These are phyloP conservation scores for Styphnolobium japonicum DNA, from an alignment of 306 rosid species.

Conservation along the genomic window DNA sequence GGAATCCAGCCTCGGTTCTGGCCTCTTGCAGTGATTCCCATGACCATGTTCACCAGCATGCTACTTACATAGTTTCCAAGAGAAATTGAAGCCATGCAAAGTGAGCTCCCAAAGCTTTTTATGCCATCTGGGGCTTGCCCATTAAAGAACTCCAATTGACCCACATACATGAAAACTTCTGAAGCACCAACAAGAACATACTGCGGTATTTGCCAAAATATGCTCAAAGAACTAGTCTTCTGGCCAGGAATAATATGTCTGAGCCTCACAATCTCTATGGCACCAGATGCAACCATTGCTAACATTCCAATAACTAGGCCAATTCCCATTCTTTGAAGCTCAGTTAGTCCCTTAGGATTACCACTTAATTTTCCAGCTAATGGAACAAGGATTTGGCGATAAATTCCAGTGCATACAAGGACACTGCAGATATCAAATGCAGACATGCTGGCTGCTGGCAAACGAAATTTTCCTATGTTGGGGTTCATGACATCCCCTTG, in stretches of 20 bases:
- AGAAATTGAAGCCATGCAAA: constrained; percentile 72
- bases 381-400: constrained; percentile 48
- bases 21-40: constrained; percentile 46
- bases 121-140: constrained; percentile 66
- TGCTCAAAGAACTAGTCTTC: constrained; percentile 46
- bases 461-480: constrained; percentile 35
- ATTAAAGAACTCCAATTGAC: constrained; percentile 62
- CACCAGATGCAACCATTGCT: constrained; percentile 61
- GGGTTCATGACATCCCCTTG: constrained; percentile 65
- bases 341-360: constrained; percentile 51
- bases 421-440: constrained; percentile 59
- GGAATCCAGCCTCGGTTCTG: constrained; percentile 56
- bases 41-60: constrained; percentile 48
- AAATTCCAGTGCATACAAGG: constrained; percentile 49
- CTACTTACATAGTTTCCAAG: constrained; percentile 66
- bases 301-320: constrained; percentile 62
- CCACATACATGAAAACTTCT: constrained; percentile 65
- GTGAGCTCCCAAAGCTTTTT: constrained; percentile 63
- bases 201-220: constrained; percentile 62
- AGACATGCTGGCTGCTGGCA: constrained; percentile 76
- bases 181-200: constrained; percentile 63
- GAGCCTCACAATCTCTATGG: constrained; percentile 52
- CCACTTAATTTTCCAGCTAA: constrained; percentile 42
- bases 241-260: constrained; percentile 32
- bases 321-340: constrained; percentile 65